Conservation (phyloP, 306 rosid species). For the Arachis stenosperma region DNA sequence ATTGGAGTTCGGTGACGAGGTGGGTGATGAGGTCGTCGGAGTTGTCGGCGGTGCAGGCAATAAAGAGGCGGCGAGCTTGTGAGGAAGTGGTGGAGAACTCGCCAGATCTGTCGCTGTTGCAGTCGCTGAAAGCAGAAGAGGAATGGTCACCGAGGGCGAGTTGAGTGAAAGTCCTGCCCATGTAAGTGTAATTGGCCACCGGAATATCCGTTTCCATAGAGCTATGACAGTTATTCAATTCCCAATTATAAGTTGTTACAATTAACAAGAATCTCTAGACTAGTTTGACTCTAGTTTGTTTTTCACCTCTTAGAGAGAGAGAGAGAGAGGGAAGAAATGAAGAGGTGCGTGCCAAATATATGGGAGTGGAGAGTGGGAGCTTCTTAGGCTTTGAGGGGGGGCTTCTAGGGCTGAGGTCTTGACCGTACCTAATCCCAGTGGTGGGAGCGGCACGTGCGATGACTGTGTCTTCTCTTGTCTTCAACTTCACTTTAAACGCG, state of each 20-base stretch:
- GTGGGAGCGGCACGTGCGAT: slow-evolving; percentile 57
- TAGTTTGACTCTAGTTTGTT: too few relatives aligned
- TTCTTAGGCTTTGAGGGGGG: background rate
- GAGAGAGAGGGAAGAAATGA: background rate
- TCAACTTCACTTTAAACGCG: slow-evolving; percentile 49
- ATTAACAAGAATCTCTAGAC: background rate
- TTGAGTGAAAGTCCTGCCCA: slow-evolving; percentile 55
- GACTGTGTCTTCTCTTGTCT: background rate
- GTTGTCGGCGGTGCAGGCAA: slow-evolving; percentile 67
- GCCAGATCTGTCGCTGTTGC: slow-evolving; percentile 85
- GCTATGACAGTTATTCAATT: background rate
- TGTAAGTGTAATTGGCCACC: slow-evolving; percentile 35
- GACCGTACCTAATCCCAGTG: slow-evolving; percentile 38
- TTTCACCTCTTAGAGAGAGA: background rate
- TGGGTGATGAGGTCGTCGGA: slow-evolving; percentile 67
- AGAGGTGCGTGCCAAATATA: background rate
- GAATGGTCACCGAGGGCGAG: slow-evolving; percentile 53
- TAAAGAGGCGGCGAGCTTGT: slow-evolving; percentile 54
- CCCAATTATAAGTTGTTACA: background rate
- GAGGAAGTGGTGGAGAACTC: slow-evolving; percentile 66
- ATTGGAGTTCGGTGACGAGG: slow-evolving; percentile 56
- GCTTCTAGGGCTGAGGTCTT: background rate
- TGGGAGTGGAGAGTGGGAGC: background rate
- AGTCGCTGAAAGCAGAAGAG: slow-evolving; percentile 85
- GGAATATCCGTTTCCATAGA: slow-evolving; percentile 56